These are phyloP conservation scores for Acanthochlamys bracteata DNA, from an alignment of 106 monocot species.

Conservation along the genomic window DNA sequence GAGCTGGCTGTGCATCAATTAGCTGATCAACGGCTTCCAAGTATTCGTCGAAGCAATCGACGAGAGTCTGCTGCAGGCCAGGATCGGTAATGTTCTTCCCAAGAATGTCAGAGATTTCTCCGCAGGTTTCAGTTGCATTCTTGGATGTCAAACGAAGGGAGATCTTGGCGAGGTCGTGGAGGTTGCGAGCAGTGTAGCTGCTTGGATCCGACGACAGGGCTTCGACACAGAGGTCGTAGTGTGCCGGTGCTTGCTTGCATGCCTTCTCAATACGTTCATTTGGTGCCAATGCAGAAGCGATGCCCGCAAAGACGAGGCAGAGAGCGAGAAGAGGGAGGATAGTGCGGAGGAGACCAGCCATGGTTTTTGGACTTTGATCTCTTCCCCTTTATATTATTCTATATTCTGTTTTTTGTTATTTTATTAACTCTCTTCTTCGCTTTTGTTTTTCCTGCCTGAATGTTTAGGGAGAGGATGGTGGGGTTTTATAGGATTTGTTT, in stretches of 20 bases:
- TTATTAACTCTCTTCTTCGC: neutral
- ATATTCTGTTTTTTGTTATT: neutral
- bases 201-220: constrained; percentile 20
- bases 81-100: neutral
- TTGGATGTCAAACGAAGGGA: constrained; percentile 10
- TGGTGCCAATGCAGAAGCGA: neutral
- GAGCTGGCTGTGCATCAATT: constrained; percentile 20
- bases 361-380: neutral
- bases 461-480: neutral
- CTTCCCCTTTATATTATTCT: neutral
- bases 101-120: constrained; percentile 16
- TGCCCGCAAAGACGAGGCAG: constrained; percentile 5
- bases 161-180: constrained; percentile 23
- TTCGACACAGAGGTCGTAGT: constrained; percentile 34
- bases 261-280: constrained; percentile 19
- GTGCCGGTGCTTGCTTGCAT: constrained; percentile 39
- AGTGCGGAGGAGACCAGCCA: neutral
- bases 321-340: constrained; percentile 13
- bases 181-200: constrained; percentile 19
- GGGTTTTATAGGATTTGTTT: neutral
- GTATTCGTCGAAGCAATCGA: constrained; percentile 41
- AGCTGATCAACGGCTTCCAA: constrained; percentile 51
- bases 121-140: constrained; percentile 18
- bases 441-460: neutral
- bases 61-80: constrained; percentile 26